phyloP scores from a whole-genome alignment of 2,329 filamentous ascomycete genomes.

The Arthrinium puccinioides region DNA sequence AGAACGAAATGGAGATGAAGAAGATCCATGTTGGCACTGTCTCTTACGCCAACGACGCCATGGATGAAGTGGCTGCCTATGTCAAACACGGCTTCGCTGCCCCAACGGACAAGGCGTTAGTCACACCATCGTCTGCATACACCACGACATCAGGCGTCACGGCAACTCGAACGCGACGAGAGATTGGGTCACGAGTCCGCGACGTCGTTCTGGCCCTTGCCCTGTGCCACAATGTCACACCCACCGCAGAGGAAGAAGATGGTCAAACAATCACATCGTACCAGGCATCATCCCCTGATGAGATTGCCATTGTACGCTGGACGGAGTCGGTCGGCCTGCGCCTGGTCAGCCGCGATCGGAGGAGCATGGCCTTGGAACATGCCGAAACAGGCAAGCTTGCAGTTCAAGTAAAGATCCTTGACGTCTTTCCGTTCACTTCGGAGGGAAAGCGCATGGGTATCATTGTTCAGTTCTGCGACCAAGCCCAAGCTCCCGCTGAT shows the following conservation, averaged over 20 bases:
- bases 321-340: constrained; percentile 87
- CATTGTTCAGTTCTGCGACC: constrained; percentile 75
- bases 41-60: constrained; percentile 95
- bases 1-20: constrained; percentile 98
- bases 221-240: constrained; percentile 95
- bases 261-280: constrained; percentile 76
- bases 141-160: constrained; percentile 51
- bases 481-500: constrained; percentile 39
- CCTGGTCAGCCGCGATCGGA: constrained; percentile 77
- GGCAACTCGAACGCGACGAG: constrained; percentile 77
- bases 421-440: constrained; percentile 95
- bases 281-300: constrained; percentile 94
- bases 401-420: constrained; percentile 80
- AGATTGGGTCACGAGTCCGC: constrained; percentile 87
- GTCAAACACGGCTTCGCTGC: constrained; percentile 72
- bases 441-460: constrained; percentile 99
- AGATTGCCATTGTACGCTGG: constrained; percentile 96
- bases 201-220: constrained; percentile 90
- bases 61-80: constrained; percentile 91
- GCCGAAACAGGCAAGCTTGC: constrained; percentile 65
- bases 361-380: constrained; percentile 75
- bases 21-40: constrained; percentile 98
- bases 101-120: constrained; percentile 41
- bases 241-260: constrained; percentile 76
- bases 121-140: constrained; percentile 70